Evolutionary conservation across 2,329 filamentous ascomycete species (phyloP).

Genomic region (Arthrocladium fulminans): DNA sequence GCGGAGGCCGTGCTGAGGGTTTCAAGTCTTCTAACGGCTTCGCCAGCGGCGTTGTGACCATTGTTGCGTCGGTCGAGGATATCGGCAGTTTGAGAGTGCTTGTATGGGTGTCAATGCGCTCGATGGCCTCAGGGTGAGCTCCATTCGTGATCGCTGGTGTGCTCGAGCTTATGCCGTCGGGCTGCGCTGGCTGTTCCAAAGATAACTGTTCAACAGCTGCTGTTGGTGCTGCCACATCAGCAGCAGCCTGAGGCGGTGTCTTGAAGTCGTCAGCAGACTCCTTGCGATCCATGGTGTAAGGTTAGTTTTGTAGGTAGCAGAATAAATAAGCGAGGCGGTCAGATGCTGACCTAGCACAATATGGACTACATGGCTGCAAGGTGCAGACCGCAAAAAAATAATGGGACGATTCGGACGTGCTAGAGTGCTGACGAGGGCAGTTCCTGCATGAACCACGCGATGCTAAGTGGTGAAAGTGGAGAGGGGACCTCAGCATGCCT

Average conservation of each 20-base stretch:
- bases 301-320: not conserved
- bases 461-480: not conserved
- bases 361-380: not conserved
- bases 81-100: slow-evolving; percentile 25
- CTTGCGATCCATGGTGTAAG: not conserved
- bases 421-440: no score
- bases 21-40: slow-evolving; percentile 49
- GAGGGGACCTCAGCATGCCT: not conserved
- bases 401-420: not conserved
- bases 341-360: not conserved
- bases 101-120: not conserved
- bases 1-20: slow-evolving; percentile 47
- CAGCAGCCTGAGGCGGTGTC: not conserved
- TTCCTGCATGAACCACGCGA: not conserved
- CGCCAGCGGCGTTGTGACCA: slow-evolving; percentile 50
- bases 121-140: not conserved
- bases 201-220: slow-evolving; percentile 4
- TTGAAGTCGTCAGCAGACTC: not conserved
- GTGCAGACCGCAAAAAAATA: not conserved
- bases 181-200: not conserved
- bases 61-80: slow-evolving; percentile 30
- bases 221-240: not conserved
- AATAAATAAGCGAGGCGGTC: not conserved
- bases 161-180: not conserved
- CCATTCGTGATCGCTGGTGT: not conserved